A percentile compares a stretch with the other conserved stretches of the same genome.
Conservation (phyloP, 495 filamentous ascomycete species). For the Talaromyces nanjingensis region DNA sequence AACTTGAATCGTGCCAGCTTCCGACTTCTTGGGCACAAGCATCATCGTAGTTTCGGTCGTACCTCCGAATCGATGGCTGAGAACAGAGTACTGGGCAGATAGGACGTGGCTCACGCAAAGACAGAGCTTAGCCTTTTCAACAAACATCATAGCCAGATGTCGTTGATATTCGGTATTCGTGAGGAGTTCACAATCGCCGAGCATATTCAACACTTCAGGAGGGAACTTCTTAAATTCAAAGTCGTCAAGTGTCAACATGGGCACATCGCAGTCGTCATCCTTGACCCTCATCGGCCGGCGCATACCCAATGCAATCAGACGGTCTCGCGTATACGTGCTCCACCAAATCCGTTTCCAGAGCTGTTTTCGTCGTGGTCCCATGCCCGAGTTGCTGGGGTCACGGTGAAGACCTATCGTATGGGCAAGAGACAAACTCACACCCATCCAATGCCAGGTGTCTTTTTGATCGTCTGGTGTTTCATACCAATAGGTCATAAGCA, state of each 20-base stretch:
- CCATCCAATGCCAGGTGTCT: slow-evolving; percentile 91
- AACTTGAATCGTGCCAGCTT: slow-evolving; percentile 68
- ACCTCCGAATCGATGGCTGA: slow-evolving; percentile 71
- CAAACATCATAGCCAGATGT: slow-evolving; percentile 76
- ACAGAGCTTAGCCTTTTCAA: slow-evolving; percentile 86
- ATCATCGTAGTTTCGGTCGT: slow-evolving; percentile 79
- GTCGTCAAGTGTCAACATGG: slow-evolving; percentile 75
- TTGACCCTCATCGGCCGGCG: slow-evolving; percentile 82
- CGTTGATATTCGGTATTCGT: slow-evolving; percentile 59
- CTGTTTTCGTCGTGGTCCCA: slow-evolving; percentile 61
- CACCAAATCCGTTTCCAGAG: slow-evolving; percentile 93
- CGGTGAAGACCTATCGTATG: slow-evolving; percentile 81
- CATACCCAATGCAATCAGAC: slow-evolving; percentile 83
- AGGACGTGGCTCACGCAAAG: slow-evolving; percentile 78
- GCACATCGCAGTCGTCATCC: slow-evolving; percentile 82
- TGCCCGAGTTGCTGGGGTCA: slow-evolving; percentile 66
- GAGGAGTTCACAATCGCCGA: slow-evolving; percentile 57
- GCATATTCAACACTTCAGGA: slow-evolving; percentile 56
- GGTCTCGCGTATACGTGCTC: slow-evolving; percentile 88
- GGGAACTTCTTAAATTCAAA: slow-evolving; percentile 69
- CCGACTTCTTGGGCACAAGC: slow-evolving; percentile 78
- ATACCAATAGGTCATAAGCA: slow-evolving; percentile 89
- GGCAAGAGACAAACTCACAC: slow-evolving; percentile 72
- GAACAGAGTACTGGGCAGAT: slow-evolving; percentile 79
- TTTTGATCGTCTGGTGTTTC: slow-evolving; percentile 86